A percentile compares a stretch with the other conserved stretches of the same genome.
phyloP scores from a whole-genome alignment of 139 green algal species.

The Chlamydomonas sphaeroides region DNA sequence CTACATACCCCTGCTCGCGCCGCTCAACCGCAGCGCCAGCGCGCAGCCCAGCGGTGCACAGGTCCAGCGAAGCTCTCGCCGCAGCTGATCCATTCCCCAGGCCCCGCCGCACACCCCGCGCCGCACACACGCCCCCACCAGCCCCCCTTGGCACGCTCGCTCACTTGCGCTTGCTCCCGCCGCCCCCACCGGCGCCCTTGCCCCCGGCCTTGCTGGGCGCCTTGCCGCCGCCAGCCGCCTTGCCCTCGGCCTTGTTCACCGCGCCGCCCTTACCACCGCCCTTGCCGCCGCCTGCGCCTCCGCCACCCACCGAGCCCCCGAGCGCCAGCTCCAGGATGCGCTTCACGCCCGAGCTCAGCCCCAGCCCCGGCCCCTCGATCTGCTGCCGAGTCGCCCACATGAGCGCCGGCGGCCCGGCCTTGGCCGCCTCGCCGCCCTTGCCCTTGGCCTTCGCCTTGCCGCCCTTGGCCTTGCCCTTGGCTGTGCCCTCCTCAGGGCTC shows the following conservation, averaged over 20 bases:
- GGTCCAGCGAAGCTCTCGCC: no score
- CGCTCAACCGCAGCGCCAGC: no score
- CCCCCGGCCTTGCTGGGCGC: background rate
- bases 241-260: background rate
- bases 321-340: conserved; percentile 38
- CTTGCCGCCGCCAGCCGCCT: background rate
- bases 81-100: no score
- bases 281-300: background rate
- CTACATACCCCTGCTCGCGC: no score
- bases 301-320: background rate
- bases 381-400: conserved; percentile 28
- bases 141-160: no score
- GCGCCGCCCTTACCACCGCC: no score
- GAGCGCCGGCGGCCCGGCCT: background rate
- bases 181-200: no score
- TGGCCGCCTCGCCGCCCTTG: background rate
- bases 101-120: no score
- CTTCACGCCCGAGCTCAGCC: conserved; percentile 20
- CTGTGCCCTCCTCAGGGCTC: no score
- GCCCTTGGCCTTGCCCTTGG: background rate
- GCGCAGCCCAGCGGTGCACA: no score
- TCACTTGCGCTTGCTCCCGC: no score
- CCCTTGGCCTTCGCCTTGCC: background rate
- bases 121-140: no score
- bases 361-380: background rate